A percentile compares a stretch with the other conserved stretches of the same genome.
Evolutionary conservation across 495 filamentous ascomycete genomes (phyloP).

Genomic region (Usnea hakonensis): DNA sequence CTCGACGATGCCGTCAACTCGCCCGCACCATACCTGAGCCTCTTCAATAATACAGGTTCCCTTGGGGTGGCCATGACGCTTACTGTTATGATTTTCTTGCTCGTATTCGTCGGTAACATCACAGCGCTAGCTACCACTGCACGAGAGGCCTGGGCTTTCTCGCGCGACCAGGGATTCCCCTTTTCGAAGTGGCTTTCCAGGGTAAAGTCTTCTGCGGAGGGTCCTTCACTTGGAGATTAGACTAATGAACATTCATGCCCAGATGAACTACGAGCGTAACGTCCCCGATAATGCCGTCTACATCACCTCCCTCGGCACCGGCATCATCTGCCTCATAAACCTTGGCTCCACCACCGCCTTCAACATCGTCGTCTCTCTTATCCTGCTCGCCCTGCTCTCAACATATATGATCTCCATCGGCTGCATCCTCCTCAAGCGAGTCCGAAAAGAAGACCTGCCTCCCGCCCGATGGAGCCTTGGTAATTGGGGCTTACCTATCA

Average conservation of each 20-base stretch:
- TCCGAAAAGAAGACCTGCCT: neutral
- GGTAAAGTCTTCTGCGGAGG: no score
- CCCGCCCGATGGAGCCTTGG: neutral
- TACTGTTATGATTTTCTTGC: slow-evolving; percentile 34
- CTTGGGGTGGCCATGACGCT: slow-evolving; percentile 33
- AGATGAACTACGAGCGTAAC: slow-evolving; percentile 16
- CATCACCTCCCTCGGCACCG: slow-evolving; percentile 45
- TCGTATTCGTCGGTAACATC: slow-evolving; percentile 33
- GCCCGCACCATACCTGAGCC: slow-evolving; percentile 40
- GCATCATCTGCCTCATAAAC: slow-evolving; percentile 51
- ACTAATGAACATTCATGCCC: no score
- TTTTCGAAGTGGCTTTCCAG: slow-evolving; percentile 34
- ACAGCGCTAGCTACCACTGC: slow-evolving; percentile 36
- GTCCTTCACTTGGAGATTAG: no score
- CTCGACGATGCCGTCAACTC: slow-evolving; percentile 29
- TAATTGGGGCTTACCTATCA: neutral
- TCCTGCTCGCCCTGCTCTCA: slow-evolving; percentile 17
- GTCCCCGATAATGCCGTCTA: slow-evolving; percentile 49
- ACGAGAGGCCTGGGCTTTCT: slow-evolving; percentile 42
- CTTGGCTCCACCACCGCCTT: slow-evolving; percentile 44
- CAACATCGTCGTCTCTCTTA: slow-evolving; percentile 29
- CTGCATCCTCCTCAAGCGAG: neutral
- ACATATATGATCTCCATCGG: neutral
- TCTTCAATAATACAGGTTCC: slow-evolving; percentile 42
- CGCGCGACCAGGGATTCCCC: slow-evolving; percentile 42